Evolutionary conservation across 2,329 filamentous ascomycete species (phyloP).

Genomic region (Fusarium scirpi): DNA sequence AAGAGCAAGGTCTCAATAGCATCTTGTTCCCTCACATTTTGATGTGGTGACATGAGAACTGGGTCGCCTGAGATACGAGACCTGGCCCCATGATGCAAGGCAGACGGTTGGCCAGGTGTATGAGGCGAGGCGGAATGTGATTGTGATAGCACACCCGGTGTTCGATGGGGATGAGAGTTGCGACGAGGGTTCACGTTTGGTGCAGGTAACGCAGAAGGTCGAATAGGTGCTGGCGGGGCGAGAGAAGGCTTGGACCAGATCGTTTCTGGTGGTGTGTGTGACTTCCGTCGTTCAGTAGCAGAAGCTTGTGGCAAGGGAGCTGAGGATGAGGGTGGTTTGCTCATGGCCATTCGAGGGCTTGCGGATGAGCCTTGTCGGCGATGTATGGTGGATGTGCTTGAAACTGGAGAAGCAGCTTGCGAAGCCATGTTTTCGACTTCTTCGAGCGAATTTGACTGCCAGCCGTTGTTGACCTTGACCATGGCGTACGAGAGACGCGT

Average conservation of each 20-base stretch:
- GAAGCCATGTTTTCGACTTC: slow-evolving; percentile 82
- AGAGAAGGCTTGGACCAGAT: slow-evolving; percentile 55
- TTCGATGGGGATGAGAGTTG: slow-evolving; percentile 62
- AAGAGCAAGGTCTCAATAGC: slow-evolving; percentile 84
- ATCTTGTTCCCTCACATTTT: slow-evolving; percentile 79
- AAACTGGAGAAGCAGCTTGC: slow-evolving; percentile 72
- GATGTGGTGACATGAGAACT: slow-evolving; percentile 73
- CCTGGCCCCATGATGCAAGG: slow-evolving; percentile 46
- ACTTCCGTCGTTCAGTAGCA: slow-evolving; percentile 45
- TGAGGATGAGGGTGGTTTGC: slow-evolving; percentile 42
- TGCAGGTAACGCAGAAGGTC: slow-evolving; percentile 57
- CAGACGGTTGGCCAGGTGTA: slow-evolving; percentile 56
- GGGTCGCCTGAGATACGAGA: slow-evolving; percentile 58
- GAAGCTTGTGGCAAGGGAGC: slow-evolving; percentile 50
- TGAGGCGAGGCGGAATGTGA: slow-evolving; percentile 62
- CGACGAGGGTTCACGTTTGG: slow-evolving; percentile 59
- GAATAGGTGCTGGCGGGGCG: slow-evolving; percentile 67
- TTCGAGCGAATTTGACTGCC: slow-evolving; percentile 82
- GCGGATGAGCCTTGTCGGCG: slow-evolving; percentile 63
- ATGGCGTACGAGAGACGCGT: slow-evolving; percentile 92
- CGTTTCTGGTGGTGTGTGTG: slow-evolving; percentile 54
- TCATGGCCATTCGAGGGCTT: slow-evolving; percentile 63
- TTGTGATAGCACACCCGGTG: slow-evolving; percentile 63
- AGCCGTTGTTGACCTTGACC: slow-evolving; percentile 91
- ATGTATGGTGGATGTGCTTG: slow-evolving; percentile 68